Evolutionary conservation across 495 filamentous ascomycete genomes (phyloP).

Genomic region (Bathelium albidoporum): DNA sequence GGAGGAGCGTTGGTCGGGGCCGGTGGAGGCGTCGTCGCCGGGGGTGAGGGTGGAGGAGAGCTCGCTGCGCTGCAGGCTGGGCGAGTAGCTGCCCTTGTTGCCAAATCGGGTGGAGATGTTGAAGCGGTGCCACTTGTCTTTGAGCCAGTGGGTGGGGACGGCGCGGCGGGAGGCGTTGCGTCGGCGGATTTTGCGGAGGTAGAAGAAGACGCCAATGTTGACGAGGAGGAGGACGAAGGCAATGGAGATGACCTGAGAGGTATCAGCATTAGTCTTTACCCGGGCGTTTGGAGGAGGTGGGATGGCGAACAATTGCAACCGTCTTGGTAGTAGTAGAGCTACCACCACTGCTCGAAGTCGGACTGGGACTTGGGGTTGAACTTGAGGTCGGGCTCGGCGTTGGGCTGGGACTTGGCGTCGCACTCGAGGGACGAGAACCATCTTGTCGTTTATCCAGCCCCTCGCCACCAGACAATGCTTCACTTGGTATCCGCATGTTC

Average conservation of each 20-base stretch:
- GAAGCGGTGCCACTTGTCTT: not conserved
- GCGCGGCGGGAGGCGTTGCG: not conserved
- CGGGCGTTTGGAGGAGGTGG: not conserved
- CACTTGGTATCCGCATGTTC: not conserved
- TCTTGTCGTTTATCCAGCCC: not conserved
- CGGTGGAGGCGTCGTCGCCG: not conserved
- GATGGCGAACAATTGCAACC: not conserved
- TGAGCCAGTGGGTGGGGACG: not conserved
- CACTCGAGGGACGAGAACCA: not conserved
- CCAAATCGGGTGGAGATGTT: not conserved
- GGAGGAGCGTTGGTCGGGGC: not conserved
- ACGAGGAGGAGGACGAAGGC: not conserved
- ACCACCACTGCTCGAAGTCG: not conserved
- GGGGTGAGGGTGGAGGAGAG: not conserved
- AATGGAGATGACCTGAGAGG: not conserved
- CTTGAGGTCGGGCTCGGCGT: not conserved
- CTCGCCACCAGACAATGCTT: not conserved
- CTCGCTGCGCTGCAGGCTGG: constrained; percentile 7
- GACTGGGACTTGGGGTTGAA: not conserved
- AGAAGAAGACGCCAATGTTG: constrained; percentile 1
- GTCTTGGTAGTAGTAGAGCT: not conserved
- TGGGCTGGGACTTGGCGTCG: not conserved
- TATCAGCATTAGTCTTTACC: not conserved
- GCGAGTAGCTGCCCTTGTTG: not conserved
- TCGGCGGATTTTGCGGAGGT: constrained; percentile 1